Base-by-base conservation (phyloP, 805 yeast species). In the Hanseniaspora nectarophila region DNA sequence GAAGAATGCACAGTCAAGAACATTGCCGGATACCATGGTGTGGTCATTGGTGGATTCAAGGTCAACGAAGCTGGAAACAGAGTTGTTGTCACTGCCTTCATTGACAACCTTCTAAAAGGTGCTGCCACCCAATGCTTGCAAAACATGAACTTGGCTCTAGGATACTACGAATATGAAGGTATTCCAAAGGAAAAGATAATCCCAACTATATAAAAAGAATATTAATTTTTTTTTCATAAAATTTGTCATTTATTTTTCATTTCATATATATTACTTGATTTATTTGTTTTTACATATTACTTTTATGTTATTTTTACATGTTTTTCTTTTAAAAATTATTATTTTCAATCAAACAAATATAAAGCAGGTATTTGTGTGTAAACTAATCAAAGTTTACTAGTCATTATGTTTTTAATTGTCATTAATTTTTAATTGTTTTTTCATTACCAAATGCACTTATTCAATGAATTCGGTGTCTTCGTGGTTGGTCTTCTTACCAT, bases 41-140 rank as follows among this genome's bases (percentile, higher is more conserved):
- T 87, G 40, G 87, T 84, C 26, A 77, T 92, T 57, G 98, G 99
- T 55, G 98, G 95, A 0, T 94, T 92, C 65, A 95, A 94, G 21
- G 95, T 94, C 45, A 89, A 85, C 65, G 78, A 89, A 23, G 80
- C 80, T 53, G 85, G 84, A 63, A 82, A 87, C 70, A 80, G 99
- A 66, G 94, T 88, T 21, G 97, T 92, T 23, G 73, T 92, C 51
- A 92, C 90, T 51, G 95, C 96, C 21, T 88, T 97, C 4, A 90
- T 92, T 60, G 99, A 92, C 65, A 92, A 92, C 67, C 73, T 92
- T 63, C 76, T 92, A 64, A 92, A 92, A 73, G 99, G 99, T 58
- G 99, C 99, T 42, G 95, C 97, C 43, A 92, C 99, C 16, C 99
- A 92, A 71, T 90, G 97, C 71, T 68, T 92, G 67, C 99, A 92